A percentile compares a stretch with the other conserved stretches of the same genome.
Conservation (phyloP, 208 protist species). For the Wallacemonas collosoma region DNA sequence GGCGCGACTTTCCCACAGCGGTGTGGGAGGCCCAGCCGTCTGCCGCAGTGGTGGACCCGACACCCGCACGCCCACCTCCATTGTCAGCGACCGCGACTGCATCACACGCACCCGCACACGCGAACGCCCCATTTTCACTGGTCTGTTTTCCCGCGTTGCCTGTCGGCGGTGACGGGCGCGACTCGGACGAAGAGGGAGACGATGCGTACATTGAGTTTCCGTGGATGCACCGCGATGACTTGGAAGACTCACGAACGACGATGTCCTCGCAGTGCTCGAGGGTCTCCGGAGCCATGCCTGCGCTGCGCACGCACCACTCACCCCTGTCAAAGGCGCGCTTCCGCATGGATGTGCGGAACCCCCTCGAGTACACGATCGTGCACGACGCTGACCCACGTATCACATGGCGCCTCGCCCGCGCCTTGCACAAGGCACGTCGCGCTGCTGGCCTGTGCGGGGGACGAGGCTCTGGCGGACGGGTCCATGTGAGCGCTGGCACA, state of each 20-base stretch:
- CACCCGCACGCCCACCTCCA: neutral
- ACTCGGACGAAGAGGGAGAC: neutral
- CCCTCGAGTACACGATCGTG: neutral
- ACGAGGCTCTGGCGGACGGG: neutral
- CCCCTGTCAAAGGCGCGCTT: neutral
- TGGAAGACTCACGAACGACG: neutral
- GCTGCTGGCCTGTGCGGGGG: neutral
- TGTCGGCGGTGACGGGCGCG: too few relatives aligned
- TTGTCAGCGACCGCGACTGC: too few relatives aligned
- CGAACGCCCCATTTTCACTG: too few relatives aligned
- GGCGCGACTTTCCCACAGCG: neutral
- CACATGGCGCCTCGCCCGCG: neutral
- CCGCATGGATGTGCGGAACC: neutral
- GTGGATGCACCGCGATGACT: neutral
- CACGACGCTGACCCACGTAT: neutral
- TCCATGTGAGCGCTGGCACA: neutral
- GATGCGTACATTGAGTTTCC: slow-evolving; percentile 1
- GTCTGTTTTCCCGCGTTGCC: too few relatives aligned
- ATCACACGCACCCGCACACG: too few relatives aligned
- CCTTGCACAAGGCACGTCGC: neutral
- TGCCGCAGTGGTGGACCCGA: neutral
- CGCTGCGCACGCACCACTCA: neutral
- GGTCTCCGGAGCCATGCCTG: too few relatives aligned
- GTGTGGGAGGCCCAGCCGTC: neutral
- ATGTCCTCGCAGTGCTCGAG: too few relatives aligned